These are phyloP conservation scores for Phlyctochytrium arcticum DNA, from an alignment of 192 early-diverging fungal species.

Conservation along the genomic window DNA sequence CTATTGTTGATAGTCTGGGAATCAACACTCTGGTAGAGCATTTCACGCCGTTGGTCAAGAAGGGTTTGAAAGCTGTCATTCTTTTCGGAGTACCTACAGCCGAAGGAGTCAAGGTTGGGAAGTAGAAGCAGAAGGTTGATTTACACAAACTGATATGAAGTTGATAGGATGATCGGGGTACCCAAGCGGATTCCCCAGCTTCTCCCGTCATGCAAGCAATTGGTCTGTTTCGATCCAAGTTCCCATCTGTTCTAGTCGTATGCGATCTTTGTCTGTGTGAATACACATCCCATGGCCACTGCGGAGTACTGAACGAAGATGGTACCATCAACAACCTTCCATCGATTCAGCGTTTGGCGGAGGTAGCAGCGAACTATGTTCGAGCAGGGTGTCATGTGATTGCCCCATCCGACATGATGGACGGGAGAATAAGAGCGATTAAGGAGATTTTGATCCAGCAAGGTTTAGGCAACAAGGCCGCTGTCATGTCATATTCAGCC, in stretches of 20 bases:
- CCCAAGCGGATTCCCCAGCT: slow-evolving; percentile 75
- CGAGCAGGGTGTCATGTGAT: slow-evolving; percentile 87
- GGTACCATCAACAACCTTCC: slow-evolving; percentile 78
- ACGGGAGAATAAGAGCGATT: slow-evolving; percentile 87
- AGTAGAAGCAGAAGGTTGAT: slow-evolving; percentile 25
- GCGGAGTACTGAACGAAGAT: slow-evolving; percentile 60
- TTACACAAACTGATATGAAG: background rate
- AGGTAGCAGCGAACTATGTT: slow-evolving; percentile 84
- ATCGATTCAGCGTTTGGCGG: slow-evolving; percentile 73
- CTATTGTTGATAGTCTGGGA: slow-evolving; percentile 57
- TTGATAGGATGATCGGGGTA: slow-evolving; percentile 67
- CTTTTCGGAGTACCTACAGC: slow-evolving; percentile 91
- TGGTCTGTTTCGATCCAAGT: slow-evolving; percentile 67
- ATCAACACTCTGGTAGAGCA: slow-evolving; percentile 71
- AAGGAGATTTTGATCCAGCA: slow-evolving; percentile 75
- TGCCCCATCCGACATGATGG: slow-evolving; percentile 98
- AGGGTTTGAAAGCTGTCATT: slow-evolving; percentile 83
- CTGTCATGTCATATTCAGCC: slow-evolving; percentile 94
- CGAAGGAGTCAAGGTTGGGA: slow-evolving; percentile 53
- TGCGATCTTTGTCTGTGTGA: slow-evolving; percentile 97
- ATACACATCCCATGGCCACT: slow-evolving; percentile 96
- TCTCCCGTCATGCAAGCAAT: slow-evolving; percentile 85
- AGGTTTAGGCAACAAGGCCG: slow-evolving; percentile 71
- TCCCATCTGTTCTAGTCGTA: slow-evolving; percentile 78
- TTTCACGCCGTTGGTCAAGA: slow-evolving; percentile 77